Base-by-base conservation (phyloP, 306 rosid genomes). In the Pueraria montana region DNA sequence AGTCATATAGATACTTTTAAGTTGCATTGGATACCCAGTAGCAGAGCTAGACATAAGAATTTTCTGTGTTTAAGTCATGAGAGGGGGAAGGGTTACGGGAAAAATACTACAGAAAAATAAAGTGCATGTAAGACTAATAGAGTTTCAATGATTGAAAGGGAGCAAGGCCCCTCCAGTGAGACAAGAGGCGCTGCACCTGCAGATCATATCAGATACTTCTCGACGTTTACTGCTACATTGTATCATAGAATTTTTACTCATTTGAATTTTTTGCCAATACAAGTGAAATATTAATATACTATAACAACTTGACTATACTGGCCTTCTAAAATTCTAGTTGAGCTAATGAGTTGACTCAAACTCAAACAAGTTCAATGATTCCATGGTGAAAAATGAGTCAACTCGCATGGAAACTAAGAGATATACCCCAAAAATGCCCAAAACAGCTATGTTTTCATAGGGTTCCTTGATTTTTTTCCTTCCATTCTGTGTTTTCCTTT, bases 191-290 rank as follows among this genome's bases (percentile, higher is more conserved):
- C 65, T n/a, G n/a, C n/a, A n/a, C 14, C 16, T 14, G 12, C 12
- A 11, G 72, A 68, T 56, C 40, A 34, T 70, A 76, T 67, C 23
- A 50, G 43, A 68, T 83, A 34, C 66, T 58, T 46, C 16, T 76
- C 52, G 45, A 26, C 12, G 1, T 4, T 30, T 45, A 45, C 64
- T 50, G 30, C 62, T 11, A 58, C 10, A 26, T 55, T 55, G 42
- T 45, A 76, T 27, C 52, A 16, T 42, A 75, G 27, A 50, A 40
- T 38, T 74, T 82, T 55, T 32, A 36, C 26, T n/a, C 10, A 5
- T 63, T 30, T 32, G 18, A 50, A 52, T 73, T 30, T 11, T 50
- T 18, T 11, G 61, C 26, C 38, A 78, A 30, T 56, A 32, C 20
- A 59, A 69, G 66, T 36, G 45, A 69, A 76, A 56, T 20, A 30